Conservation (phyloP, 2,329 filamentous ascomycete genomes). For the Fusarium ramigenum region DNA sequence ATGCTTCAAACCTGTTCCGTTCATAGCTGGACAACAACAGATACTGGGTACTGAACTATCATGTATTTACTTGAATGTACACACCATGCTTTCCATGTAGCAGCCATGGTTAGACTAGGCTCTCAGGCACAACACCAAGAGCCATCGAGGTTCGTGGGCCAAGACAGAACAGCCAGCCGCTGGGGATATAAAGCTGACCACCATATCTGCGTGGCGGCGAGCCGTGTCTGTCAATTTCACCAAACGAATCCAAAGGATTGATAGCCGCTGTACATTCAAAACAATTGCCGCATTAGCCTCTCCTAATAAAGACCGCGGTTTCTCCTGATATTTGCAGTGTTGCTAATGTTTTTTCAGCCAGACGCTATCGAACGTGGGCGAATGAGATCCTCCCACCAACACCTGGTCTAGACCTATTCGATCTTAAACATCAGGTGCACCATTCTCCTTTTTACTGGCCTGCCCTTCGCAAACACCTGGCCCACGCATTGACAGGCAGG, state of each 20-base stretch:
- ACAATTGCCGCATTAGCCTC: conserved; percentile 11
- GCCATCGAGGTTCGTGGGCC: neutral
- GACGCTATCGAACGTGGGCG: conserved; percentile 19
- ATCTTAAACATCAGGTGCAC: conserved; percentile 23
- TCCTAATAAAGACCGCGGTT: neutral
- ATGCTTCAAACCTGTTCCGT: neutral
- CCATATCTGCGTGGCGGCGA: neutral
- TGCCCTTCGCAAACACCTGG: conserved; percentile 29
- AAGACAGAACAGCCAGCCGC: neutral
- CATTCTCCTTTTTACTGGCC: conserved; percentile 29
- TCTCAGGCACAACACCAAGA: neutral
- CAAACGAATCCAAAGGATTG: neutral
- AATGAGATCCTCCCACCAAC: conserved; percentile 5
- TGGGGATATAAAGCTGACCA: conserved; percentile 6
- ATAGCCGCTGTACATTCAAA: neutral
- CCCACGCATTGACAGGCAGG: conserved; percentile 31
- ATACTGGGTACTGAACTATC: neutral
- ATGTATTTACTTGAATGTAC: conserved; percentile 4
- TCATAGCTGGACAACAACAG: conserved; percentile 3
- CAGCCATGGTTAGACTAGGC: conserved; percentile 11
- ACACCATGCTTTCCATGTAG: neutral
- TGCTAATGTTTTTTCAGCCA: neutral
- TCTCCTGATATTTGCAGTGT: conserved; percentile 22
- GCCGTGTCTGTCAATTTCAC: conserved; percentile 7
- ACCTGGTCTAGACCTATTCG: conserved; percentile 24